Base-by-base conservation (phyloP, 1,139 yeast genomes). In the Blastobotrys proliferans region DNA sequence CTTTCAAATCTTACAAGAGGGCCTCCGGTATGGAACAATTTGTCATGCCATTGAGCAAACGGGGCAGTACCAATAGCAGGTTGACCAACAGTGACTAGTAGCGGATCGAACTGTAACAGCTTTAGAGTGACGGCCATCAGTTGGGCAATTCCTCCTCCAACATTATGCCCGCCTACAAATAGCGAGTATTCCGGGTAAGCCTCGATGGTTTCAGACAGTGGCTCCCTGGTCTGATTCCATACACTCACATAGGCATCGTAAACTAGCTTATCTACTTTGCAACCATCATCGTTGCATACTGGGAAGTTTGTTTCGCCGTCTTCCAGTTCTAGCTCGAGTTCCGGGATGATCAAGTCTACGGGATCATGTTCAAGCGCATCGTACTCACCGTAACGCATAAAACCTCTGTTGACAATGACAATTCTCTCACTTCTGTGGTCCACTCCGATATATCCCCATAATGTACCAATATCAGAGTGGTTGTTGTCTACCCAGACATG, bases 11-110 rank as follows among this genome's bases (percentile, higher is more conserved):
- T 13, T 8, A 30, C 40, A 11, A 37, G n/a, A 13, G 40, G 40
- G 13, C 40, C 40, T 5, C 34, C 35, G 9, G 30, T 35, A 9
- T 28, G n/a, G 18, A 37, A 28, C 14, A 21, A 13, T 16, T 37
- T 13, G 19, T 37, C 40, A 19, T 37, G 40, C 40, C 40, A 37
- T 10, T 28, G 29, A 2, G 14, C 35, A 28, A 37, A 37, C 17
- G 5, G 16, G 4, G 40, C n/a, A n/a, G 34, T 29, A n/a, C 40
- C 40, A n/a, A 37, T 27, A 8, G 40, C 40, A n/a, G 40, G 40
- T n/a, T 25, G 14, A 11, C 40, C 40, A 28, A 37, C 35, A 10
- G 40, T 37, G 10, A 37, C 28, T 19, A 37, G 21, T 21, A 37
- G 22, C 6, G 40, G 40, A 20, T 37, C 11, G 19, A 28, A 30